Percentiles rank a stretch among this genome's conserved stretches.
These are phyloP conservation scores for Kwoniella sp. DNA, from an alignment of 768 basidiomycete genomes.

Conservation along the genomic window DNA sequence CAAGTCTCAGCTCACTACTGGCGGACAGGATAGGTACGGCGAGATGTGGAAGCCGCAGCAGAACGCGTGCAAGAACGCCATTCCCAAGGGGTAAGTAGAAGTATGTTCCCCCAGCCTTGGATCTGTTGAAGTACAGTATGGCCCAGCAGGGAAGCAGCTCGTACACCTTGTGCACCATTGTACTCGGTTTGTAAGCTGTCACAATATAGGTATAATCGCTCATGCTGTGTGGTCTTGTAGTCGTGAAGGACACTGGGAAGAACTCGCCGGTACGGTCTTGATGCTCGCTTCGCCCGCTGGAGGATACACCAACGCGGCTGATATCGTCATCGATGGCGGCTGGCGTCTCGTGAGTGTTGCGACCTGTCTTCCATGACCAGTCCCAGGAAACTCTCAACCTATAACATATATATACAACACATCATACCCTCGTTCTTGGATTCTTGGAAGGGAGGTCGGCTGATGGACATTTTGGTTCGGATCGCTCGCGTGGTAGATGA, in stretches of 20 bases:
- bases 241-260: slow-evolving; percentile 35
- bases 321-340: slow-evolving; percentile 38
- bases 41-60: slow-evolving; percentile 17
- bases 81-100: slow-evolving; percentile 35
- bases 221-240: too few relatives aligned
- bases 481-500: background rate
- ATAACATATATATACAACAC: too few relatives aligned
- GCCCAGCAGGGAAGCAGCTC: too few relatives aligned
- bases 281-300: slow-evolving; percentile 49
- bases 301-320: slow-evolving; percentile 41
- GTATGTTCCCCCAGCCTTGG: background rate
- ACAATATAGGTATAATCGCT: too few relatives aligned
- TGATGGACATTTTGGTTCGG: background rate
- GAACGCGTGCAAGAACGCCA: slow-evolving; percentile 23
- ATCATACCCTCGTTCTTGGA: too few relatives aligned
- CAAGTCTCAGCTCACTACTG: slow-evolving; percentile 34
- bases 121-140: too few relatives aligned
- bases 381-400: too few relatives aligned
- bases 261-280: slow-evolving; percentile 49
- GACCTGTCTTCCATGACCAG: background rate
- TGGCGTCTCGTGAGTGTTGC: slow-evolving; percentile 34
- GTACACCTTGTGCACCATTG: too few relatives aligned
- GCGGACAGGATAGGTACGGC: slow-evolving; percentile 23
- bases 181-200: too few relatives aligned
- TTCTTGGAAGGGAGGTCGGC: too few relatives aligned